Percentiles rank a stretch among this genome's conserved stretches.
These are phyloP conservation scores for Aspergillus sp. DNA, from an alignment of 2,329 filamentous ascomycete species.

Conservation along the genomic window DNA sequence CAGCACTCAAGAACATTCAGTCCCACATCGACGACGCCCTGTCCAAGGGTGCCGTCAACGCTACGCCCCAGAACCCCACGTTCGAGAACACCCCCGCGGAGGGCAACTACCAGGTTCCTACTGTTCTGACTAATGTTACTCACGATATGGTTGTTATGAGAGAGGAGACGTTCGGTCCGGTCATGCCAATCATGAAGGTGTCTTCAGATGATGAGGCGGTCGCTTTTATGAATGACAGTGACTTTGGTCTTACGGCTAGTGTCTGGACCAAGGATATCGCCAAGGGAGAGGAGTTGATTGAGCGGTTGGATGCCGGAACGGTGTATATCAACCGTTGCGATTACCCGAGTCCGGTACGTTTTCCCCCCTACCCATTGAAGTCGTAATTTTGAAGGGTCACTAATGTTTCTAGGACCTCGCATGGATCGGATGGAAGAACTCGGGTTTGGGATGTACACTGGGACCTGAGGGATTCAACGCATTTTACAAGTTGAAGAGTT, in stretches of 20 bases:
- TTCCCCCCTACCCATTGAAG: not conserved
- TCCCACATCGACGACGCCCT: slow-evolving; percentile 79
- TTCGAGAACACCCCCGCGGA: slow-evolving; percentile 69
- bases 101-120: slow-evolving; percentile 84
- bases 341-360: slow-evolving; percentile 80
- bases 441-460: slow-evolving; percentile 82
- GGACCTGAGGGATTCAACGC: slow-evolving; percentile 87
- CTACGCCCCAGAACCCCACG: slow-evolving; percentile 73
- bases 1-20: slow-evolving; percentile 72
- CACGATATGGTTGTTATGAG: slow-evolving; percentile 85
- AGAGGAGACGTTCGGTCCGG: slow-evolving; percentile 89
- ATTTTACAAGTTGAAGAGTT: slow-evolving; percentile 92
- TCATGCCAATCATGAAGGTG: slow-evolving; percentile 86
- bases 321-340: slow-evolving; percentile 93
- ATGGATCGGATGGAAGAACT: slow-evolving; percentile 95
- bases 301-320: slow-evolving; percentile 82
- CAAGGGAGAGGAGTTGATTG: slow-evolving; percentile 71
- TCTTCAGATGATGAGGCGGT: slow-evolving; percentile 76
- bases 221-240: slow-evolving; percentile 83
- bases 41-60: slow-evolving; percentile 75
- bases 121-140: slow-evolving; percentile 73
- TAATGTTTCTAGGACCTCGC: slow-evolving; percentile 67
- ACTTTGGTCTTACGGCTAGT: slow-evolving; percentile 86
- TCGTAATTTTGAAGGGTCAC: not conserved
- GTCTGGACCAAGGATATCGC: slow-evolving; percentile 88